Percentiles rank a stretch among this genome's conserved stretches.
These are phyloP conservation scores for Ophiocordyceps camponoti-floridani DNA, from an alignment of 2,329 filamentous ascomycete species.

Conservation along the genomic window DNA sequence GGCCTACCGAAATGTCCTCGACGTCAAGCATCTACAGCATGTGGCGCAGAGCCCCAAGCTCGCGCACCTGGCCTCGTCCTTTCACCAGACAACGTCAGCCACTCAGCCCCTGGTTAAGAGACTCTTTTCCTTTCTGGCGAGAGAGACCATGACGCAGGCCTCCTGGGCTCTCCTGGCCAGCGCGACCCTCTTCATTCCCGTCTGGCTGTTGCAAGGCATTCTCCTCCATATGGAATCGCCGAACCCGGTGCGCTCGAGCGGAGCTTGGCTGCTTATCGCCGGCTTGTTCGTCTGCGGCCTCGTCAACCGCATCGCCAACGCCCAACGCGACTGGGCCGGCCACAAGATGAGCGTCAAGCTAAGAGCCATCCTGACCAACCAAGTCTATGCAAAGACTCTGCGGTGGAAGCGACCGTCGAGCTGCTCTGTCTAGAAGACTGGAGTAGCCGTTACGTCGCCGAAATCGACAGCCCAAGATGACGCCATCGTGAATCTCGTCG, in stretches of 20 bases:
- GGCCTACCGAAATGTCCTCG: not conserved
- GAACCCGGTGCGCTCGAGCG: not conserved
- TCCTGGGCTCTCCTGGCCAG: not conserved
- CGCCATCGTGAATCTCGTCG: not conserved
- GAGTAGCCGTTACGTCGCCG: too few species aligned
- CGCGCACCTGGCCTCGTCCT: not conserved
- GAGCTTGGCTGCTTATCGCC: not conserved
- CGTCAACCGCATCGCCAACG: not conserved
- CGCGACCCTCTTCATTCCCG: not conserved
- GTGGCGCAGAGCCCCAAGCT: not conserved
- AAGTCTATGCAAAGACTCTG: not conserved
- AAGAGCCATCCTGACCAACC: not conserved
- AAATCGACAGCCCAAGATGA: not conserved
- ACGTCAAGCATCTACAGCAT: not conserved
- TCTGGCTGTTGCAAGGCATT: not conserved
- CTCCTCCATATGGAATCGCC: not conserved
- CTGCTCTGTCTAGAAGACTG: not conserved
- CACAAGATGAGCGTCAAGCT: not conserved
- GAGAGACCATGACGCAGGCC: not conserved
- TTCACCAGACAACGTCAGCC: not conserved
- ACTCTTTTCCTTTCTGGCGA: not conserved
- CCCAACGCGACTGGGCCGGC: slow-evolving; percentile 1
- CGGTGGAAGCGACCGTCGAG: not conserved
- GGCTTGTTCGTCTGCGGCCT: not conserved
- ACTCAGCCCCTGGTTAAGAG: not conserved